Evolutionary conservation across 2,329 filamentous ascomycete genomes (phyloP).

Genomic region (Cercospora zeae-maydis): DNA sequence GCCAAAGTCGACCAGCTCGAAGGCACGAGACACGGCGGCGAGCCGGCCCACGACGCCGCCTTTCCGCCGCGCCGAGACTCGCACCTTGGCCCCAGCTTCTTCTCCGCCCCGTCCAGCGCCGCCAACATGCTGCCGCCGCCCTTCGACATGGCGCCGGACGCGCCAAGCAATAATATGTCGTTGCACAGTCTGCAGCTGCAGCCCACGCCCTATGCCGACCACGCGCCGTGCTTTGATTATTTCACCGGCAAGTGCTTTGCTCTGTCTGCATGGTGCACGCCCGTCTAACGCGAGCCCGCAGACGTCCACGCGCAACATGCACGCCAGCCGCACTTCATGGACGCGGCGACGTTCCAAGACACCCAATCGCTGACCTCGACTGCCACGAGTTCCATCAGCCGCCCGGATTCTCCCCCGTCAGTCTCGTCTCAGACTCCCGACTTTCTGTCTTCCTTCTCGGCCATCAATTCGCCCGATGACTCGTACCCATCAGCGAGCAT

Average conservation of each 20-base stretch:
- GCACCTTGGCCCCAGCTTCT: not conserved
- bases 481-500: slow-evolving; percentile 1
- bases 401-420: not conserved
- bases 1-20: slow-evolving; percentile 4
- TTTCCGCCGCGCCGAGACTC: not conserved
- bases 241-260: not conserved
- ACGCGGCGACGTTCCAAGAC: not conserved
- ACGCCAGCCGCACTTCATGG: not conserved
- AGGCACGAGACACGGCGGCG: not conserved
- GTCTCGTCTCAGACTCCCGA: not conserved
- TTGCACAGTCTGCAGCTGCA: not conserved
- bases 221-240: slow-evolving; percentile 1
- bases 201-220: not conserved
- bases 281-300: not conserved
- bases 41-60: not conserved
- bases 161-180: not conserved
- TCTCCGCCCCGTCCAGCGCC: not conserved
- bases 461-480: not conserved
- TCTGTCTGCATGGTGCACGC: not conserved
- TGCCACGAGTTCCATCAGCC: not conserved
- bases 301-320: not conserved
- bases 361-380: slow-evolving; percentile 1
- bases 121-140: no score
- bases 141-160: not conserved
- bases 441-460: not conserved